A percentile compares a stretch with the other conserved stretches of the same genome.
Evolutionary conservation across 441 rosid genomes (phyloP).

Genomic region (Codiaeum variegatum): DNA sequence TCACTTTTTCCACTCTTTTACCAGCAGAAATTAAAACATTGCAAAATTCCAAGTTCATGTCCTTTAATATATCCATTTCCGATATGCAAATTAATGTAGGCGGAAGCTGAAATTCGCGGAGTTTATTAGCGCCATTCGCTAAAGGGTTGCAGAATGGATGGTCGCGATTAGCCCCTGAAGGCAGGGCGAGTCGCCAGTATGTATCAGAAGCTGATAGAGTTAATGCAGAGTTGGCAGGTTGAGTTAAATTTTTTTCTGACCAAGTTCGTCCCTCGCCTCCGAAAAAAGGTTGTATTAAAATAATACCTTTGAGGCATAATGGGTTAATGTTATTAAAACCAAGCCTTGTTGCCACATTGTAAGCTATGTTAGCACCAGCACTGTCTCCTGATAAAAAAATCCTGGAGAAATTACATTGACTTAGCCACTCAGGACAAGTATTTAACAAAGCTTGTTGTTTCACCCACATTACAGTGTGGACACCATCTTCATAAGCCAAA

Average conservation of each 20-base stretch:
- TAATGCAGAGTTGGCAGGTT: conserved; percentile 41
- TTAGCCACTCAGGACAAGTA: conserved; percentile 30
- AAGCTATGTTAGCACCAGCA: conserved; percentile 78
- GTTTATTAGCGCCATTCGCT: conserved; percentile 21
- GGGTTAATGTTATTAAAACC: conserved; percentile 25
- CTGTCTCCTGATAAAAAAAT: conserved; percentile 70
- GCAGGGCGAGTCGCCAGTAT: conserved; percentile 53
- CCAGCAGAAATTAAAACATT: conserved; percentile 41
- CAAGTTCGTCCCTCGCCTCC: conserved; percentile 69
- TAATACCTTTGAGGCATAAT: conserved; percentile 35
- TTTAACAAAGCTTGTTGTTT: neutral
- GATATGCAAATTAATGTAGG: conserved; percentile 54
- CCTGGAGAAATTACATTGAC: conserved; percentile 39
- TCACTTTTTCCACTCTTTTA: conserved; percentile 47
- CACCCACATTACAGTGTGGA: neutral
- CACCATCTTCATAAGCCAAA: conserved; percentile 56
- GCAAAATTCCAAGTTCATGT: conserved; percentile 54
- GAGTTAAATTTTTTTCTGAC: conserved; percentile 40
- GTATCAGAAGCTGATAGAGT: conserved; percentile 52
- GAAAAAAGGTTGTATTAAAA: conserved; percentile 70
- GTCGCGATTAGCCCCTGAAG: conserved; percentile 58
- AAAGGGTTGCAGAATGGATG: conserved; percentile 71
- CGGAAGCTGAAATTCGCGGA: conserved; percentile 33
- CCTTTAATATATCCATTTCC: conserved; percentile 64
- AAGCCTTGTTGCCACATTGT: conserved; percentile 48